Evolutionary conservation across 192 early-diverging fungal genomes (phyloP), one percentile per base, ranked within the genome.

Genomic region (Umbelopsis sp.): DNA sequence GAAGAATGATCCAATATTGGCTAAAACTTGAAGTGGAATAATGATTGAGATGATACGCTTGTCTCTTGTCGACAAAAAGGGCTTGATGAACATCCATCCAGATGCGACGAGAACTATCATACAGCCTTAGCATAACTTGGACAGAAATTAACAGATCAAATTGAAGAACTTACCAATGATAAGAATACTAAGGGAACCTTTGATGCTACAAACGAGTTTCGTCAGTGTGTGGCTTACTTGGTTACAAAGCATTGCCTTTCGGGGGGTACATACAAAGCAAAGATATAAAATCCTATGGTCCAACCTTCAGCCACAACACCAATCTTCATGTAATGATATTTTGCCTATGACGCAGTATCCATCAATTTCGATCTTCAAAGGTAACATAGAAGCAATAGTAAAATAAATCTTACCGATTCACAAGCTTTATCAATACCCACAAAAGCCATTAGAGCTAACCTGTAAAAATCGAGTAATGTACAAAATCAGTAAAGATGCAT

Each of bases 51-150:
- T 80, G n/a, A 87, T 74, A 59, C 74, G 77, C 62, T 87, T 87
- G 70, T 87, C 86, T 38, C 81, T 81, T 66, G 72, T 65, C 3
- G 82, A 84, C 22, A 87, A 52, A 67, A 87, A 87, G 50, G 84
- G 84, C 52, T 85, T 84, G 59, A 87, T 85, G 71, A 87, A 87
- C 77, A 85, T 83, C 83, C 83, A 87, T 10, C 86, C 86, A 4
- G 86, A 87, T 1, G 84, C 84, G 16, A 87, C 68, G 29, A 87
- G 45, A 7, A 82, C 77, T 78, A 36, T 24, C 10, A 41, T 34
- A 43, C 4, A 10, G 17, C 34, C 45, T 62, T 56, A 47, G 34
- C 22, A n/a, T 41, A 53, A 11, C 3, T 26, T 22, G 41, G 22
- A 24, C 53, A 34, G 5, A 14, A 25, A 24, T 50, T 3, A n/a